Evolutionary conservation across 495 filamentous ascomycete species (phyloP).

Genomic region (Podospora conica): DNA sequence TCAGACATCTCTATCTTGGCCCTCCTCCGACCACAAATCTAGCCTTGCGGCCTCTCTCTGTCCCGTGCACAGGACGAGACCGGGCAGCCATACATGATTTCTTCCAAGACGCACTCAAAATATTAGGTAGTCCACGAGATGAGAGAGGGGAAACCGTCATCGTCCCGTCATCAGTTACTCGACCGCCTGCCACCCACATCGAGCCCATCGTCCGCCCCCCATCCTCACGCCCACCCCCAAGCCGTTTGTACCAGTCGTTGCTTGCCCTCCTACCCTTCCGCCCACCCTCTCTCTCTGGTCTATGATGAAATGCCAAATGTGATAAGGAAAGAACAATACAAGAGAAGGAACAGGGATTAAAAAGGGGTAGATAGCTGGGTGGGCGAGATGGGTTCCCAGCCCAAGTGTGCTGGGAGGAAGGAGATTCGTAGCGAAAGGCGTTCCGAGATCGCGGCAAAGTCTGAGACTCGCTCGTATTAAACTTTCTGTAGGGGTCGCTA

Average conservation of each 20-base stretch:
- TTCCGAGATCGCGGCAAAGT: not conserved
- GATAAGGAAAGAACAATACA: not conserved
- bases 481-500: not conserved
- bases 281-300: not conserved
- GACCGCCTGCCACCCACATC: too few relatives aligned
- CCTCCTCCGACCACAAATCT: not conserved
- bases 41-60: not conserved
- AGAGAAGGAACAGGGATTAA: not conserved
- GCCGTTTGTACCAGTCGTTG: not conserved
- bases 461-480: constrained; percentile 7
- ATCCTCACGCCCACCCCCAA: not conserved
- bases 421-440: not conserved
- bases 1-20: constrained; percentile 8
- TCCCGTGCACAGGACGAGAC: not conserved
- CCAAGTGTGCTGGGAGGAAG: not conserved
- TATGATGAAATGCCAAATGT: not conserved
- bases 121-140: not conserved
- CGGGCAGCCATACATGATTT: too few relatives aligned
- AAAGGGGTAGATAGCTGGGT: not conserved
- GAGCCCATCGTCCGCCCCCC: too few relatives aligned
- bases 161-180: not conserved
- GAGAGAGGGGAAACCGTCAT: not conserved
- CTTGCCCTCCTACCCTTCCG: not conserved
- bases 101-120: not conserved
- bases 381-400: not conserved